Base-by-base conservation (phyloP, 495 filamentous ascomycete species). In the Penicillium tannophilum region DNA sequence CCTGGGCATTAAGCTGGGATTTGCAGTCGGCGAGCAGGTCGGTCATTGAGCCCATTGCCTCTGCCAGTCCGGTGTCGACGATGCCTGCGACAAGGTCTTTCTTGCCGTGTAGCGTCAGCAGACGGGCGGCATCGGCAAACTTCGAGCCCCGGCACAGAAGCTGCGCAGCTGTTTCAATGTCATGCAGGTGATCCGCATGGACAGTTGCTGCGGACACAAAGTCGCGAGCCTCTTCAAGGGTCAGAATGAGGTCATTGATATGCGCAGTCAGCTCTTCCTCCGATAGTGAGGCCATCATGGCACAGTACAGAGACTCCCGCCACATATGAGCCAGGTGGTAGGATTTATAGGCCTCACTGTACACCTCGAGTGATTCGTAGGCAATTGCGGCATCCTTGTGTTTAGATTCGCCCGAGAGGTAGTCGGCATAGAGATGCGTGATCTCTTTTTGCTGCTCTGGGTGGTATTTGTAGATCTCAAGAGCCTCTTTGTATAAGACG, bases 21-120 rank as follows among this genome's bases (percentile, higher is more conserved):
- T 89, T 90, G 81, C 93, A 97, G 66, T 98, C 94, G 2, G 93
- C 90, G 23, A 98, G 81, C 20, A 97, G 83, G 67, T 98, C 94
- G 2, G 91, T 96, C 69, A 86, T 89, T 39, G 81, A 79, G 11
- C 87, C 88, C 60, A 91, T 84, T 6, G 85, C 84, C 53, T 97
- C 93, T 4, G 83, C 83, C 11, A 98, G 82, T 3, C 89, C 90
- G 0, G 82, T 66, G 73, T 98, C 93, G 33, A 93, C 76, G 36
- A 95, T 80, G 11, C 77, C 73, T 6, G 72, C 67, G 23, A 88
- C 74, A 16, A 82, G 71, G 42, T 73, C 64, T 16, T 74, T 63
- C 24, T 77, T 76, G 47, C 78, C 76, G 56, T 82, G 67, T 0
- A 84, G 66, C 5, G 81, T 81, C 31, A 85, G 74, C 8, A 95